phyloP scores from a whole-genome alignment of 148 eudicot genomes.

The Vaccinium corymbosum region DNA sequence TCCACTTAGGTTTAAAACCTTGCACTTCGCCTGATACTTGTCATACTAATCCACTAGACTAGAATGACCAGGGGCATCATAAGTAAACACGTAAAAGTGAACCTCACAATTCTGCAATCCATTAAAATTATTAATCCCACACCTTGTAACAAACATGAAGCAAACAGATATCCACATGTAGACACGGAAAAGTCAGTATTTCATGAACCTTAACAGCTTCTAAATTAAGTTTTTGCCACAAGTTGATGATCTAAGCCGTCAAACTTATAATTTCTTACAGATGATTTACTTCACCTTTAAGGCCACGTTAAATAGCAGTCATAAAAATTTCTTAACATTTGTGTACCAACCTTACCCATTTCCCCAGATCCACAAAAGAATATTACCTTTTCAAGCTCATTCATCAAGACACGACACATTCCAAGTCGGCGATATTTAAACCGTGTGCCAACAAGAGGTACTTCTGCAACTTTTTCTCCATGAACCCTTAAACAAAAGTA shows the following conservation, averaged over 20 bases:
- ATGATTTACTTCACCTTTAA: background rate
- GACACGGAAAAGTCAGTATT: background rate
- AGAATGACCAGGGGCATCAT: background rate
- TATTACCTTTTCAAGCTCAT: constrained; percentile 82
- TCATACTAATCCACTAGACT: background rate
- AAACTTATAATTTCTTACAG: background rate
- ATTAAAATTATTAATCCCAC: background rate
- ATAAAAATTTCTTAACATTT: background rate
- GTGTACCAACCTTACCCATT: background rate
- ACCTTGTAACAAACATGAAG: background rate
- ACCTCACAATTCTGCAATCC: background rate
- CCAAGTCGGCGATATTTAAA: constrained; percentile 80
- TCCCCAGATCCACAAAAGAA: constrained; percentile 9
- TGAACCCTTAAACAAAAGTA: constrained; percentile 42
- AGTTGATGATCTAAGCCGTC: too few species aligned
- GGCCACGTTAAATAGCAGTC: background rate
- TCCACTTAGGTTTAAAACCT: background rate
- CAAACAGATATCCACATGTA: background rate
- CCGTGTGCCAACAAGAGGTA: constrained; percentile 87
- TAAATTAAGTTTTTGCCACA: background rate
- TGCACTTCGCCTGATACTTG: background rate
- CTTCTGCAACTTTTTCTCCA: constrained; percentile 80
- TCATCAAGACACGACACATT: constrained; percentile 83
- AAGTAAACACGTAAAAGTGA: background rate
- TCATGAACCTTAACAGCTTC: background rate